Evolutionary conservation across 805 yeast species (phyloP).

Genomic region (Yarrowia deformans): DNA sequence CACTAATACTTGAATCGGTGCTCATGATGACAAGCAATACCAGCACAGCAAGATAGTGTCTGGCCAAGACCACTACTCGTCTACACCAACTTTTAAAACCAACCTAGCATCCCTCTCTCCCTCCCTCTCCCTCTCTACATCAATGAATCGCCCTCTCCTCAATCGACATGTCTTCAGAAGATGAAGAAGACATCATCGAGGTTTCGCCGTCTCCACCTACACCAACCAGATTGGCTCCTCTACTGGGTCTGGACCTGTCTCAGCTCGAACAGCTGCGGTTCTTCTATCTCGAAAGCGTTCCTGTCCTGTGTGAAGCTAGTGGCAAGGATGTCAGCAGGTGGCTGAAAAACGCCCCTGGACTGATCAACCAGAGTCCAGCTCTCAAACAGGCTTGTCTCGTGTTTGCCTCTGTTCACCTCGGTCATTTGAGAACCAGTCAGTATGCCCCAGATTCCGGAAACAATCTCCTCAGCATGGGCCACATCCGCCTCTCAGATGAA

Average conservation of each 20-base stretch:
- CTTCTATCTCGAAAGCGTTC: slow-evolving; percentile 1
- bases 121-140: background rate
- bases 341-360: background rate
- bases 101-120: no score
- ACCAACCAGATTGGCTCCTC: background rate
- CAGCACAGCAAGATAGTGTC: no score
- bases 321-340: slow-evolving; percentile 3
- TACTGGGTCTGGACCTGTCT: background rate
- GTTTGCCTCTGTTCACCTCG: background rate
- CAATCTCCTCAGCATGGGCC: background rate
- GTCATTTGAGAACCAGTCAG: background rate
- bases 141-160: background rate
- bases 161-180: background rate
- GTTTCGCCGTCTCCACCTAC: no score
- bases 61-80: no score
- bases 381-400: slow-evolving; percentile 9
- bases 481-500: background rate
- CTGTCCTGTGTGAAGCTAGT: background rate
- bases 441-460: background rate
- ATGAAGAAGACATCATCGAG: background rate
- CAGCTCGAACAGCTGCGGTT: slow-evolving; percentile 3
- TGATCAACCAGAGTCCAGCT: background rate
- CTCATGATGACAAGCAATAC: no score
- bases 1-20: no score
- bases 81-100: no score